Evolutionary conservation across 495 filamentous ascomycete species (phyloP).

Genomic region (Cercophora scortea): DNA sequence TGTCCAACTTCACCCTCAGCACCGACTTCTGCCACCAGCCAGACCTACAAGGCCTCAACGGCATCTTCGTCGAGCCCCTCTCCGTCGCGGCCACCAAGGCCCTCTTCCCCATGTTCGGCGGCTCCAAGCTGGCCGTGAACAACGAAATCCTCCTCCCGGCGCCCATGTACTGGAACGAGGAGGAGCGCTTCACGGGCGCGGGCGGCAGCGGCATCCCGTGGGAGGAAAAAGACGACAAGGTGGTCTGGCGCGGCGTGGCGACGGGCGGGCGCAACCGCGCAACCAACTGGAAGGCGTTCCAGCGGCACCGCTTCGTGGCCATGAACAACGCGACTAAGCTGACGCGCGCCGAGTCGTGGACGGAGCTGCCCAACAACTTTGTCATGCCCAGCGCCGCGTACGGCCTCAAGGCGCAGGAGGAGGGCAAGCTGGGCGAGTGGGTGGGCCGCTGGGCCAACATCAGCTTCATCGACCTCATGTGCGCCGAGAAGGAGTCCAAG

Average conservation of each 20-base stretch:
- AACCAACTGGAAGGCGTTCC: slow-evolving; percentile 61
- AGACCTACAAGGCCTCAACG: slow-evolving; percentile 54
- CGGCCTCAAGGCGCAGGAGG: slow-evolving; percentile 16
- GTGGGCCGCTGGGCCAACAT: slow-evolving; percentile 27
- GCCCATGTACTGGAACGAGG: slow-evolving; percentile 65
- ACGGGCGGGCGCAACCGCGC: slow-evolving; percentile 57
- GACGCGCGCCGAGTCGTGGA: slow-evolving; percentile 22
- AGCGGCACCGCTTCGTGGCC: slow-evolving; percentile 64
- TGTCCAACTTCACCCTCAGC: slow-evolving; percentile 58
- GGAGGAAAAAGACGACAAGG: slow-evolving; percentile 44
- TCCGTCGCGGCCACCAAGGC: slow-evolving; percentile 25
- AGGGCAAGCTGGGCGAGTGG: slow-evolving; percentile 28
- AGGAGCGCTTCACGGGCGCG: slow-evolving; percentile 62
- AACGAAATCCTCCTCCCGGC: slow-evolving; percentile 76
- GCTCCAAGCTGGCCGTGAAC: slow-evolving; percentile 68
- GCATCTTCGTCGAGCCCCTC: slow-evolving; percentile 61
- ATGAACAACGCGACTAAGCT: slow-evolving; percentile 61
- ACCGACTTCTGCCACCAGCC: slow-evolving; percentile 59
- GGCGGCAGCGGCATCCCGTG: slow-evolving; percentile 39
- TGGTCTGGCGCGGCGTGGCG: slow-evolving; percentile 66
- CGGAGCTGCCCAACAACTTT: slow-evolving; percentile 22
- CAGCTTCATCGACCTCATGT: slow-evolving; percentile 37
- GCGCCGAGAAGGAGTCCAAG: slow-evolving; percentile 22
- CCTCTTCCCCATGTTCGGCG: slow-evolving; percentile 66
- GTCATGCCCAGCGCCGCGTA: slow-evolving; percentile 32